A percentile compares a stretch with the other conserved stretches of the same genome.
Evolutionary conservation across 1,284 basidiomycete species (phyloP).

Genomic region (Ustilago curta): DNA sequence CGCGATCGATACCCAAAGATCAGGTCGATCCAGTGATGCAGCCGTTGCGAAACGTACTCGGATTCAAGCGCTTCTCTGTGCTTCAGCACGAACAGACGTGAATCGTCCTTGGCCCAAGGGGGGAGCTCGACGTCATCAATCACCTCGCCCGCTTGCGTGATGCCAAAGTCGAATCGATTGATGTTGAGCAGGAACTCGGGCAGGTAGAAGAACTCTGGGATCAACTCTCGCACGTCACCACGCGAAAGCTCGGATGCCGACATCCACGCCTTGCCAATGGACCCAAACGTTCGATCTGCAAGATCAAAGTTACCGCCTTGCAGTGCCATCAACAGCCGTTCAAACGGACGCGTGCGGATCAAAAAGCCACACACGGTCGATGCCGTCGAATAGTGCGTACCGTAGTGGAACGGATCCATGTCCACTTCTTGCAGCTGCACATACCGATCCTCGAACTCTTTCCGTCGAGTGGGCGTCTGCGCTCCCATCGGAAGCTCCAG

Average conservation of each 20-base stretch:
- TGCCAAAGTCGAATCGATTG: slow-evolving; percentile 79
- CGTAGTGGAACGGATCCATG: slow-evolving; percentile 73
- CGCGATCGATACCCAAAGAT: slow-evolving; percentile 65
- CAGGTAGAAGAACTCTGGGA: slow-evolving; percentile 85
- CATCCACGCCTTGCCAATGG: slow-evolving; percentile 77
- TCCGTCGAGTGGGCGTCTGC: slow-evolving; percentile 76
- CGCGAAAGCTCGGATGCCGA: slow-evolving; percentile 87
- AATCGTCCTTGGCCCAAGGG: slow-evolving; percentile 88
- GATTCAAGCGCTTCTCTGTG: slow-evolving; percentile 91
- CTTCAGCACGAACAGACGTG: slow-evolving; percentile 83
- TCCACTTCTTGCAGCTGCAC: slow-evolving; percentile 80
- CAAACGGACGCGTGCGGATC: slow-evolving; percentile 82
- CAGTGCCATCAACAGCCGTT: slow-evolving; percentile 57
- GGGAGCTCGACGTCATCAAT: slow-evolving; percentile 91
- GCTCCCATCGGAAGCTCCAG: slow-evolving; percentile 92
- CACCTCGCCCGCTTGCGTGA: slow-evolving; percentile 82
- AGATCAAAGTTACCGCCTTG: slow-evolving; percentile 85
- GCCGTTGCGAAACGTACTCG: slow-evolving; percentile 84
- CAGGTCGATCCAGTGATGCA: slow-evolving; percentile 92
- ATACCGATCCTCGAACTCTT: slow-evolving; percentile 75
- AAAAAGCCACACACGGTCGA: slow-evolving; percentile 97
- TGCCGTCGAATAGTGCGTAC: slow-evolving; percentile 94
- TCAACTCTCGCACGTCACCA: slow-evolving; percentile 93
- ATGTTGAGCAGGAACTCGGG: slow-evolving; percentile 72
- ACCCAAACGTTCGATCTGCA: slow-evolving; percentile 91